Evolutionary conservation across 208 protist species (phyloP).

Genomic region (Leishmania mexicana): DNA sequence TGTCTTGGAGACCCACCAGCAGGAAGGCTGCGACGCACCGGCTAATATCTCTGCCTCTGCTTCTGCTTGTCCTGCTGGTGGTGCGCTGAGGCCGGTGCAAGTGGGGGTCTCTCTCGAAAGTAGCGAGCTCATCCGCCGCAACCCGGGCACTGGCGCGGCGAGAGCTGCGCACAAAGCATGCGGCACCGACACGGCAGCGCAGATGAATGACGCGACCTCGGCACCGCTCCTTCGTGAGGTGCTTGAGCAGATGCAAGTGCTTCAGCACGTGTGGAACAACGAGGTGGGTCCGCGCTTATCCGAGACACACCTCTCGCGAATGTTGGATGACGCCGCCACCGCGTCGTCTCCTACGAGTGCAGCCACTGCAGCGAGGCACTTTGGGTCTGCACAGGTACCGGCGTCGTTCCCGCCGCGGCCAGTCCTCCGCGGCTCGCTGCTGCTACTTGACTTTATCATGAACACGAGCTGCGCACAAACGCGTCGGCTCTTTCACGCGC

Average conservation of each 20-base stretch:
- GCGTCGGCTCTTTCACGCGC: conserved; percentile 27
- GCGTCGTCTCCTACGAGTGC: not conserved
- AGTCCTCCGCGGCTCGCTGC: conserved; percentile 27
- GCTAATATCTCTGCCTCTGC: conserved; percentile 2
- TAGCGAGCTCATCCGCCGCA: not conserved
- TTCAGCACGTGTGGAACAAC: conserved; percentile 44
- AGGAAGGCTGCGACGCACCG: not conserved
- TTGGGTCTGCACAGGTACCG: not conserved
- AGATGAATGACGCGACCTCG: not conserved
- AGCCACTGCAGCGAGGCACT: not conserved
- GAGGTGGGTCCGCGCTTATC: conserved; percentile 30
- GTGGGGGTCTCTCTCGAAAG: conserved; percentile 24
- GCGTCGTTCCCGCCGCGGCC: not conserved
- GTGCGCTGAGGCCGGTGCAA: conserved; percentile 20
- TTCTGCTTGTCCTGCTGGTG: not conserved
- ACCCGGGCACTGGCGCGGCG: not conserved
- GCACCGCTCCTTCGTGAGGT: conserved; percentile 20
- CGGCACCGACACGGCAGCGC: not conserved
- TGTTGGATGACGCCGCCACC: not conserved
- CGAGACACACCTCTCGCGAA: conserved; percentile 2
- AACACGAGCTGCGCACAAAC: conserved; percentile 27
- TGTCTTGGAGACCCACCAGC: conserved; percentile 7
- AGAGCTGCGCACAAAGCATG: not conserved
- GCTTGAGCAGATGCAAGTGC: conserved; percentile 40
- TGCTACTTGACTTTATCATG: conserved; percentile 49